These are phyloP conservation scores for Fusarium metavorans DNA, from an alignment of 2,329 filamentous ascomycete species.

Conservation along the genomic window DNA sequence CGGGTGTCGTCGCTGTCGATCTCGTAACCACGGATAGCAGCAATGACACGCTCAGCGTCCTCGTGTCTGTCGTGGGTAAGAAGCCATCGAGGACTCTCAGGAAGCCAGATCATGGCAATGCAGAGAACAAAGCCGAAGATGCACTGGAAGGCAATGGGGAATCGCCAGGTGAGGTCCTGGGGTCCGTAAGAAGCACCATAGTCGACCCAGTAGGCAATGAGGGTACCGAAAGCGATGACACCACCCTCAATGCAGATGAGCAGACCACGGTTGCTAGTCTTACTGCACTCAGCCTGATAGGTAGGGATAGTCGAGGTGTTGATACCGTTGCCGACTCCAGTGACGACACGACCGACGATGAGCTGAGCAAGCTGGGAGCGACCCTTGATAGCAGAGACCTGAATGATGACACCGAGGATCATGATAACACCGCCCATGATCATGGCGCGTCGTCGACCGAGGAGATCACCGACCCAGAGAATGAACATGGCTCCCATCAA, in stretches of 20 bases:
- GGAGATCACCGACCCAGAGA: slow-evolving; percentile 64
- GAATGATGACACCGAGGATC: slow-evolving; percentile 70
- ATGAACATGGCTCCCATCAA: slow-evolving; percentile 63
- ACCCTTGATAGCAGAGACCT: slow-evolving; percentile 59
- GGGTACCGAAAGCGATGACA: slow-evolving; percentile 56
- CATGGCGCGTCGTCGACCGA: slow-evolving; percentile 66
- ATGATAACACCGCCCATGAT: slow-evolving; percentile 68
- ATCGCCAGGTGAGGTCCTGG: slow-evolving; percentile 63
- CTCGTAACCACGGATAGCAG: slow-evolving; percentile 52
- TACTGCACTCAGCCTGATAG: slow-evolving; percentile 67
- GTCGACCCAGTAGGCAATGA: slow-evolving; percentile 59
- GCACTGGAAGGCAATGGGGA: slow-evolving; percentile 61
- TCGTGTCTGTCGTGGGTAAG: slow-evolving; percentile 61
- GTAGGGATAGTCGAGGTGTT: slow-evolving; percentile 65
- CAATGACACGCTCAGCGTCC: slow-evolving; percentile 50
- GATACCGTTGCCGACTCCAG: slow-evolving; percentile 64
- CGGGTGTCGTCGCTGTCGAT: slow-evolving; percentile 68
- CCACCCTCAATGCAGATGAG: slow-evolving; percentile 64
- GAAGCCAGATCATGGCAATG: slow-evolving; percentile 57
- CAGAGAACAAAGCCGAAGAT: slow-evolving; percentile 58
- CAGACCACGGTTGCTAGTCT: slow-evolving; percentile 64
- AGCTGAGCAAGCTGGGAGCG: slow-evolving; percentile 58
- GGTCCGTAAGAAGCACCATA: slow-evolving; percentile 57
- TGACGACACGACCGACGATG: slow-evolving; percentile 63
- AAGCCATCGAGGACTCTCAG: slow-evolving; percentile 60